These are phyloP conservation scores for Cutaneotrichosporon spelunceum DNA, from an alignment of 1,284 basidiomycete genomes.

Conservation along the genomic window DNA sequence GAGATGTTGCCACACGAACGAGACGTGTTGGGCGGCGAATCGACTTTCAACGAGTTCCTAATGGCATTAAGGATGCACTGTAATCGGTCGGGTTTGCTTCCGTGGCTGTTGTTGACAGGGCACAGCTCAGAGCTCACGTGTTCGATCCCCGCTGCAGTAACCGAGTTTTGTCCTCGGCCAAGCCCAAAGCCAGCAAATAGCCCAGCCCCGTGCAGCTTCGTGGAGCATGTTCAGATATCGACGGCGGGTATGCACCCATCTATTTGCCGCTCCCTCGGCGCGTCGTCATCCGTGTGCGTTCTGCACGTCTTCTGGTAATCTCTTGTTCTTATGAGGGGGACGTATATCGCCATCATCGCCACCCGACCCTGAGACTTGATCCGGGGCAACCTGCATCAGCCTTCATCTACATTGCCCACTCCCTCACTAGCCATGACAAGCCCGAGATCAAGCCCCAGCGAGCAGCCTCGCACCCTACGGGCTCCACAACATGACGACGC, in stretches of 20 bases:
- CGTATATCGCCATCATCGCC: not conserved
- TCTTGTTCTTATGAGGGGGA: not conserved
- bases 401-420: not conserved
- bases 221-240: no score
- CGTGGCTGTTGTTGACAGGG: not conserved
- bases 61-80: not conserved
- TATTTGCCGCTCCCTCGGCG: no score
- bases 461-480: not conserved
- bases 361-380: not conserved
- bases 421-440: not conserved
- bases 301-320: not conserved
- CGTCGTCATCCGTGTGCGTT: no score
- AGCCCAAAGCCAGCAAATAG: not conserved
- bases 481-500: not conserved
- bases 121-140: not conserved
- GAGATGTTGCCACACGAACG: not conserved
- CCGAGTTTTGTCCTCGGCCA: not conserved
- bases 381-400: not conserved
- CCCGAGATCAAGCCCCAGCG: not conserved
- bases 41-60: not conserved
- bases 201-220: no score
- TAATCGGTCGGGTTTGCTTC: not conserved
- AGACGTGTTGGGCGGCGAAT: not conserved
- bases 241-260: no score
- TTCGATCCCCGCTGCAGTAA: not conserved